These are phyloP conservation scores for Barnettozyma botsteinii DNA, from an alignment of 805 yeast species.

Conservation along the genomic window DNA sequence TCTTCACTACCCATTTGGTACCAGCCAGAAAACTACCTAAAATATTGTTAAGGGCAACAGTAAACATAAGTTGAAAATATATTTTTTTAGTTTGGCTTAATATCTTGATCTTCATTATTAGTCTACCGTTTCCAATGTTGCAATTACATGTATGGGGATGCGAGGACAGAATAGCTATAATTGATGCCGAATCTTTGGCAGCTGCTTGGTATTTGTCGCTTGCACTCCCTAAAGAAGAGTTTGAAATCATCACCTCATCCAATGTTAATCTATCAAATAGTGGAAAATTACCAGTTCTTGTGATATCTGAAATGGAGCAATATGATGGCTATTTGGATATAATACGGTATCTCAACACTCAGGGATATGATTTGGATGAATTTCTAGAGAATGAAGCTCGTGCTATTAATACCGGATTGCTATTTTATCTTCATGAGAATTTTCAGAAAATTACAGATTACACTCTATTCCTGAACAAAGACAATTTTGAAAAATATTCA, in stretches of 20 bases:
- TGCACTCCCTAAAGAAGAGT: constrained; percentile 18
- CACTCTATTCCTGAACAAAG: constrained; percentile 47
- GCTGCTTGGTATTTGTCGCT: constrained; percentile 35
- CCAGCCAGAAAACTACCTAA: no score
- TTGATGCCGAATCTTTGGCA: constrained; percentile 50
- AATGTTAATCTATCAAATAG: constrained; percentile 49
- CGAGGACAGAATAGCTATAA: constrained; percentile 32
- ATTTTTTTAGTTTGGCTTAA: no score
- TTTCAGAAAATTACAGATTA: constrained; percentile 47
- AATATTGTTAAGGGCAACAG: no score
- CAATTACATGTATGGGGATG: constrained; percentile 52
- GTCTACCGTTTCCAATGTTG: no score
- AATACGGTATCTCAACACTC: constrained; percentile 25
- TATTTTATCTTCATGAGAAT: constrained; percentile 36
- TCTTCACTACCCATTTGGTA: no score
- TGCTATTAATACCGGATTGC: constrained; percentile 40
- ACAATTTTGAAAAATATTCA: constrained; percentile 56
- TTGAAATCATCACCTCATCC: constrained; percentile 46
- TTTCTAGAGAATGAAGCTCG: constrained; percentile 20
- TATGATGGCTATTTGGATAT: constrained; percentile 41
- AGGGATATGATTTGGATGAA: constrained; percentile 10
- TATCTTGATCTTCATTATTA: neutral
- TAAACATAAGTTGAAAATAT: no score
- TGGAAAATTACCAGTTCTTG: constrained; percentile 45
- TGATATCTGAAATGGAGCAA: constrained; percentile 14